phyloP scores from a whole-genome alignment of 1,284 basidiomycete species.

The Tylopilus orsonianus region DNA sequence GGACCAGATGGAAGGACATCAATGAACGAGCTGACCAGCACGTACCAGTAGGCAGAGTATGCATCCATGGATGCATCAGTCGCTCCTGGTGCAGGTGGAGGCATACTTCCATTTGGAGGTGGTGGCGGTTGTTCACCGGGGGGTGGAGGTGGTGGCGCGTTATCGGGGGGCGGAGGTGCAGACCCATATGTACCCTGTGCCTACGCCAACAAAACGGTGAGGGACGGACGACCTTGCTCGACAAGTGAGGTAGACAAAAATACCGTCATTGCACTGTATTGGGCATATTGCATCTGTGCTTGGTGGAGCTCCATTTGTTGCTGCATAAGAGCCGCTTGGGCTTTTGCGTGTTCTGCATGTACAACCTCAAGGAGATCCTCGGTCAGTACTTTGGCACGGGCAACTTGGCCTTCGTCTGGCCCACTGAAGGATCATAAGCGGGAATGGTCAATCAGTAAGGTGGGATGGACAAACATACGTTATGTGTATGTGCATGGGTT shows the following conservation, averaged over 20 bases:
- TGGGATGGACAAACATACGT: slow-evolving; percentile 54
- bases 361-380: slow-evolving; percentile 90
- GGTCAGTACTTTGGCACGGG: slow-evolving; percentile 83
- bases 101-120: slow-evolving; percentile 48
- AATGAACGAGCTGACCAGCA: background rate
- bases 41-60: slow-evolving; percentile 70
- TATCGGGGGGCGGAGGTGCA: slow-evolving; percentile 57
- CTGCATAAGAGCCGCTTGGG: slow-evolving; percentile 56
- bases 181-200: slow-evolving; percentile 48
- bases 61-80: slow-evolving; percentile 57
- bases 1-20: background rate
- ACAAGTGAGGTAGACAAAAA: slow-evolving; percentile 33
- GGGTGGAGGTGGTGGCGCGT: slow-evolving; percentile 58
- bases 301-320: slow-evolving; percentile 84
- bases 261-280: slow-evolving; percentile 64
- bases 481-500: slow-evolving; percentile 94
- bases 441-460: background rate
- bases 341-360: slow-evolving; percentile 82
- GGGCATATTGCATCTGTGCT: slow-evolving; percentile 75
- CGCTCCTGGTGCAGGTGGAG: slow-evolving; percentile 36
- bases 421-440: slow-evolving; percentile 50
- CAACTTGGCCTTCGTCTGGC: slow-evolving; percentile 85
- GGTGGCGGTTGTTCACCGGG: slow-evolving; percentile 63
- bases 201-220: slow-evolving; percentile 1
- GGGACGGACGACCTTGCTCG: background rate